Percentiles rank a stretch among this genome's conserved stretches.
These are phyloP conservation scores for Raphidocelis subcapitata DNA, from an alignment of 139 green algal genomes.

Conservation along the genomic window DNA sequence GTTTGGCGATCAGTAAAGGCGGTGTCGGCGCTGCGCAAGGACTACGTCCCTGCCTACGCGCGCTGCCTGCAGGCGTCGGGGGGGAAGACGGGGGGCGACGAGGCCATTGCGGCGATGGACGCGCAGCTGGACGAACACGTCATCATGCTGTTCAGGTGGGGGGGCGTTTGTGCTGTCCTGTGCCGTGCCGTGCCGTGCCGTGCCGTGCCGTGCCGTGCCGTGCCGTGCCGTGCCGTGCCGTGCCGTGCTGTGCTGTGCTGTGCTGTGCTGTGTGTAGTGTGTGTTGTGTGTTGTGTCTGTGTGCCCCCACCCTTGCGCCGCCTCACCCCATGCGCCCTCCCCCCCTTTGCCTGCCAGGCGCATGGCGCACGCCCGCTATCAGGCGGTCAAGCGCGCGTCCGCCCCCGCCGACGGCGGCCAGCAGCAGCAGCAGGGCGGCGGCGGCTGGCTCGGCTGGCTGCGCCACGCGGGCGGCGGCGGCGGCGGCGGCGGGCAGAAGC, in stretches of 20 bases:
- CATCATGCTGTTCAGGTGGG: conserved; percentile 75
- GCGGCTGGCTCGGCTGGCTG: conserved; percentile 25
- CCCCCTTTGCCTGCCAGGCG: too few species aligned
- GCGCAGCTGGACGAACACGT: conserved; percentile 64
- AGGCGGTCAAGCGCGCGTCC: conserved; percentile 11
- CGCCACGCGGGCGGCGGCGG: conserved; percentile 4
- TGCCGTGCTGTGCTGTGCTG: too few species aligned
- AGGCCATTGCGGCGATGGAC: conserved; percentile 62
- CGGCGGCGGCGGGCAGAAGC: background rate
- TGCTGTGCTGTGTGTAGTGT: too few species aligned
- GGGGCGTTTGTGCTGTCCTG: background rate
- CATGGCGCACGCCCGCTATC: conserved; percentile 65
- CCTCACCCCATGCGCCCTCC: too few species aligned
- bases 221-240: too few species aligned
- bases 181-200: background rate
- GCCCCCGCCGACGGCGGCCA: conserved; percentile 3
- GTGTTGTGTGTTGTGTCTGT: too few species aligned
- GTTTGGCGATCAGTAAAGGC: conserved; percentile 25
- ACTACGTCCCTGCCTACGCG: conserved; percentile 73
- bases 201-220: background rate
- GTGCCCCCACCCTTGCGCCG: too few species aligned
- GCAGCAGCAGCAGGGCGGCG: conserved; percentile 9
- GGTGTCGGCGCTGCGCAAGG: conserved; percentile 46
- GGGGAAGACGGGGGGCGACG: conserved; percentile 40
- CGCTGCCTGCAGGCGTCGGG: conserved; percentile 37